Percentiles rank a stretch among this genome's conserved stretches.
These are phyloP conservation scores for Anisodus tanguticus DNA, from an alignment of 257 asterid genomes.

Conservation along the genomic window DNA sequence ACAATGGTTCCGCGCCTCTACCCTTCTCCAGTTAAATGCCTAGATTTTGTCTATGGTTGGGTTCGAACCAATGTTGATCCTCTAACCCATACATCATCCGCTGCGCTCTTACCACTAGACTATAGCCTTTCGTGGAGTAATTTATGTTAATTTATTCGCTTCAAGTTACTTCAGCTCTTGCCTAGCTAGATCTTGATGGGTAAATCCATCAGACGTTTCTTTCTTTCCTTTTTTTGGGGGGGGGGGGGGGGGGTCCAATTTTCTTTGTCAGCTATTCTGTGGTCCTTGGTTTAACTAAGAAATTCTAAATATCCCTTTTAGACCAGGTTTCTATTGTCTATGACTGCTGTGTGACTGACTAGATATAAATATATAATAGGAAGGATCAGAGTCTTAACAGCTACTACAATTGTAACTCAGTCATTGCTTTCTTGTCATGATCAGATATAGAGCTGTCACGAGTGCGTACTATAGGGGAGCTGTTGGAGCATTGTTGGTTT, in stretches of 20 bases:
- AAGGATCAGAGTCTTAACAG: too few species aligned
- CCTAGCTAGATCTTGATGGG: background rate
- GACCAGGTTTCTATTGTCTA: background rate
- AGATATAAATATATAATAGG: too few species aligned
- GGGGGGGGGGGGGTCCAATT: background rate
- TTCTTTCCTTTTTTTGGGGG: background rate
- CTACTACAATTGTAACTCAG: too few species aligned
- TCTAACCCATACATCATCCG: background rate
- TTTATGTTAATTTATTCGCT: background rate
- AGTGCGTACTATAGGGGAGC: constrained; percentile 85
- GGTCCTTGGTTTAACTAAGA: too few species aligned
- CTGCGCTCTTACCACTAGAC: background rate
- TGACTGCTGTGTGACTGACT: too few species aligned
- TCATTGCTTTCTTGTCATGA: background rate
- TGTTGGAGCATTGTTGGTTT: constrained; percentile 77
- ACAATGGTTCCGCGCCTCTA: background rate
- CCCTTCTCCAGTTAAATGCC: background rate
- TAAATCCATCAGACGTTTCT: background rate
- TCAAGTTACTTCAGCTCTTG: background rate
- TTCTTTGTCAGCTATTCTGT: background rate
- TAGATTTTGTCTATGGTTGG: background rate
- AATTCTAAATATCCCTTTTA: background rate
- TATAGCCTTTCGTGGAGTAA: background rate
- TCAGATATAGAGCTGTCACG: constrained; percentile 79
- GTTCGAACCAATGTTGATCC: background rate